Percentiles rank a stretch among this genome's conserved stretches.
phyloP scores from a whole-genome alignment of 2,329 filamentous ascomycete species.

The Thyridium curvatum region DNA sequence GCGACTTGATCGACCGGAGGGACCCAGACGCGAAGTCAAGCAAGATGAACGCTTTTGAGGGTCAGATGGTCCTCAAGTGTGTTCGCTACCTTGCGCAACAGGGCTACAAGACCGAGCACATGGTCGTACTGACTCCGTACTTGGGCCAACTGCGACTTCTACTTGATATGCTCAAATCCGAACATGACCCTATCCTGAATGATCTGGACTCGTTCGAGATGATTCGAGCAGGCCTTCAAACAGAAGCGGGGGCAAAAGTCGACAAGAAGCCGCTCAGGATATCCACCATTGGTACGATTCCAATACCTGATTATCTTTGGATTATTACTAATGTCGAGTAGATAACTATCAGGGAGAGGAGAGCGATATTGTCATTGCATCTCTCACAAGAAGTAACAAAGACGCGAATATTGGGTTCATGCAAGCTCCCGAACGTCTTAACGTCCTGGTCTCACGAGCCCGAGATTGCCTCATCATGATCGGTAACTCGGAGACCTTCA shows the following conservation, averaged over 20 bases:
- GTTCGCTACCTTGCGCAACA: conserved; percentile 66
- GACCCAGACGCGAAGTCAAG: conserved; percentile 44
- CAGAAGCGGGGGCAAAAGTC: conserved; percentile 41
- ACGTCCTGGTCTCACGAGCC: conserved; percentile 64
- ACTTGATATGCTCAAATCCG: conserved; percentile 39
- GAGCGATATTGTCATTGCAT: conserved; percentile 63
- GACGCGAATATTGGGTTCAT: conserved; percentile 66
- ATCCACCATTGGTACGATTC: conserved; percentile 59
- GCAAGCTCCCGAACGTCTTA: conserved; percentile 56
- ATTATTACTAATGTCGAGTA: conserved; percentile 19
- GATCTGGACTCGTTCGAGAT: conserved; percentile 63
- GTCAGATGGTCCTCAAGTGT: conserved; percentile 55
- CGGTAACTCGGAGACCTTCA: conserved; percentile 63
- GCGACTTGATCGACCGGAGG: conserved; percentile 35
- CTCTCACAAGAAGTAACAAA: conserved; percentile 60
- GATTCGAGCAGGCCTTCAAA: conserved; percentile 54
- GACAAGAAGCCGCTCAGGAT: conserved; percentile 49
- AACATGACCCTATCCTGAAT: conserved; percentile 60
- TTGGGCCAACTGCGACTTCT: conserved; percentile 61
- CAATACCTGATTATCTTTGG: too few relatives aligned
- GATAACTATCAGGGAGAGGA: conserved; percentile 80
- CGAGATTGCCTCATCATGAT: conserved; percentile 61
- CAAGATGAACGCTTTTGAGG: conserved; percentile 61
- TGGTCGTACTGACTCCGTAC: conserved; percentile 69
- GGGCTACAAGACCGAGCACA: conserved; percentile 57